Evolutionary conservation across 1,139 yeast genomes (phyloP).

Genomic region (Yamadazyma atmosphaerica): DNA sequence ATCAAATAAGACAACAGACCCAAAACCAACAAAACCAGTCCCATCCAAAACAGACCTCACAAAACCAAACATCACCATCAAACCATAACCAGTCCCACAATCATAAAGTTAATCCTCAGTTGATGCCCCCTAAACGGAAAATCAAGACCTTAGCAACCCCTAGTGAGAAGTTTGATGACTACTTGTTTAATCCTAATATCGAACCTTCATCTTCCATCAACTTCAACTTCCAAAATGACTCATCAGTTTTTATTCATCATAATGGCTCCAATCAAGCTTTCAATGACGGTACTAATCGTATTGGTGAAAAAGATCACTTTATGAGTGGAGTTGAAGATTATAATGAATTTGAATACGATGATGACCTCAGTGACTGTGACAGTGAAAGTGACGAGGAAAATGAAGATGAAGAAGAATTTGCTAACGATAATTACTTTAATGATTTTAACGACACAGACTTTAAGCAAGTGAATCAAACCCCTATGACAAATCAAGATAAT

Average conservation of each 20-base stretch:
- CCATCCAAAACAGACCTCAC: constrained; percentile 2
- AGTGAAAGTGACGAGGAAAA: constrained; percentile 11
- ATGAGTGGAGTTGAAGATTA: constrained; percentile 38
- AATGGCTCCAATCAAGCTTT: constrained; percentile 16
- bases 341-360: constrained; percentile 23
- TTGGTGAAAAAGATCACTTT: constrained; percentile 27
- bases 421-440: constrained; percentile 7
- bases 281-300: constrained; percentile 20
- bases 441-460: constrained; percentile 2
- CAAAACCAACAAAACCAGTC: constrained; percentile 1
- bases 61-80: constrained; percentile 7
- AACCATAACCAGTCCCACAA: neutral
- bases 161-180: constrained; percentile 28
- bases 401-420: constrained; percentile 12
- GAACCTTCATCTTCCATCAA: constrained; percentile 44
- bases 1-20: neutral
- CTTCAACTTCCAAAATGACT: constrained; percentile 23
- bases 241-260: constrained; percentile 33
- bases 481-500: constrained; percentile 1
- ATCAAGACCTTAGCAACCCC: constrained; percentile 32
- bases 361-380: constrained; percentile 15
- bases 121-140: constrained; percentile 25
- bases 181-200: constrained; percentile 43
- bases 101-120: neutral
- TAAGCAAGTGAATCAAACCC: neutral